Base-by-base conservation (phyloP, 176 grass and related monocot genomes). In the Oryza nivara region DNA sequence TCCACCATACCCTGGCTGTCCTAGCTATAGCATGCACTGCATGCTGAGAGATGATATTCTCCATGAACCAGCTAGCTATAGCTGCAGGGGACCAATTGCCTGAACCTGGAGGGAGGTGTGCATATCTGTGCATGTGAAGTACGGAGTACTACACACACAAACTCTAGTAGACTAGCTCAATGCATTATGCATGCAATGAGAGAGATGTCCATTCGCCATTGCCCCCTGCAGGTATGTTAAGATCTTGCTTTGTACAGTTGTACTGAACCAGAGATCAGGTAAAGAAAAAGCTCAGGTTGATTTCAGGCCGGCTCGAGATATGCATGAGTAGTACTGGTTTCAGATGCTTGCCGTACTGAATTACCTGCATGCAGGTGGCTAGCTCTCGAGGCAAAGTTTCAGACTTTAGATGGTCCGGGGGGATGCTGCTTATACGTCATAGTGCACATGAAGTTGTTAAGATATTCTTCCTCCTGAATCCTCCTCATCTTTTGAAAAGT, bases 111-210 rank as follows among this genome's bases (percentile, higher is more conserved):
- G 34, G 34, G 34, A 35, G 34, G 34, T 2, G 12, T 4, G 2
- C n/a, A 20, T 20, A n/a, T 8, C 19, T 79, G 60, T 75, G 70
- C 82, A 89, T 88, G 76, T 89, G 48, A 88, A 74, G 47, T 40
- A 40, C 38, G 48, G 84, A 74, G 47, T 40, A 40, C 38, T 40
- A 8, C 38, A 40, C 38, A 40, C 36, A 38, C 36, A 38, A 38
- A 7, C 38, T 40, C 38, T 40, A 40, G 38, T 28, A 45, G 47
- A 52, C 43, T 28, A 28, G 28, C 28, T 28, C 28, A 17, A 43
- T 45, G 13, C 65, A 74, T 40, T 40, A 8, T 40, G 38, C 38
- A 40, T 40, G 38, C 7, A 40, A 5, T 35, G 74, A 20, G 51
- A 65, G 74, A 72, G 46, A 64, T 56, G 76, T 7, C 19, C 11